Conservation (phyloP, 495 filamentous ascomycete genomes). For the Durotheca rogersii region DNA sequence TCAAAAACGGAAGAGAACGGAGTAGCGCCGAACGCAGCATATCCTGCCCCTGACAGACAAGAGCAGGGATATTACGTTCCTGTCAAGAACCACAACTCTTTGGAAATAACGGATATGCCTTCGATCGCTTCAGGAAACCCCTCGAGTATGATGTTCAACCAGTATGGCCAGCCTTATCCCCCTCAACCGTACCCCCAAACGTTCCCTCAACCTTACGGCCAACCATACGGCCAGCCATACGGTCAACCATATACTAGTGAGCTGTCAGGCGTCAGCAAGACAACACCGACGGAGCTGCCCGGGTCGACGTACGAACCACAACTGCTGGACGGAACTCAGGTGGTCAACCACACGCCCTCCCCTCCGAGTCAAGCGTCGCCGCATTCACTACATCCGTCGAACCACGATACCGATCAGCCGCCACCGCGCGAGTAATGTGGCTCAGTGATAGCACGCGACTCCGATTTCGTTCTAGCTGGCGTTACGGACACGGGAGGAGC, state of each 20-base stretch:
- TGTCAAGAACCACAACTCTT: constrained; percentile 24
- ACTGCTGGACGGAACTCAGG: constrained; percentile 21
- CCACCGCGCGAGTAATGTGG: constrained; percentile 7
- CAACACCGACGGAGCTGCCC: constrained; percentile 27
- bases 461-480: not conserved
- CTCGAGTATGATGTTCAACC: constrained; percentile 16
- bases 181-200: constrained; percentile 20
- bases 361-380: constrained; percentile 2
- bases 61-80: constrained; percentile 28
- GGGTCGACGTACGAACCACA: constrained; percentile 25
- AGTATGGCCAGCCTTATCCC: too few relatives aligned
- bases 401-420: not conserved
- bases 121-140: constrained; percentile 3
- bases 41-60: constrained; percentile 1
- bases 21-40: constrained; percentile 3
- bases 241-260: constrained; percentile 25
- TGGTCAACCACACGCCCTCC: constrained; percentile 3
- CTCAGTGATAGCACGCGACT: constrained; percentile 7
- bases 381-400: constrained; percentile 11
- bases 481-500: constrained; percentile 7
- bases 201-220: constrained; percentile 10
- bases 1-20: constrained; percentile 4
- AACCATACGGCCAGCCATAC: constrained; percentile 21
- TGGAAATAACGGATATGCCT: constrained; percentile 16
- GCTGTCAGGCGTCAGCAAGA: constrained; percentile 16